Evolutionary conservation across 352 stramenopile species (phyloP), one percentile per base, ranked within the genome.

Genomic region (Phytophthora cactorum): DNA sequence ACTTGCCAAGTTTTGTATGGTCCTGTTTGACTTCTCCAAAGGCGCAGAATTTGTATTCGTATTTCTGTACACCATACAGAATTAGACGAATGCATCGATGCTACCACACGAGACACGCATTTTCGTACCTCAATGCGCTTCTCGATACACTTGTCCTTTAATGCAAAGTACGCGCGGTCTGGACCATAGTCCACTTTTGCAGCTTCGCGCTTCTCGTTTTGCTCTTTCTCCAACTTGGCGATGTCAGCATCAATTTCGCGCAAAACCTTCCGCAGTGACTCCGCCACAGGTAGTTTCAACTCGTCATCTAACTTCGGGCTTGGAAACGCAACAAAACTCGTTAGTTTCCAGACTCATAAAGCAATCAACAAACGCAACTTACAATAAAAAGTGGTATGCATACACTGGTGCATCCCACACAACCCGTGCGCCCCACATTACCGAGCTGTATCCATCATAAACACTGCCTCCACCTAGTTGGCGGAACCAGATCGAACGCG

Each of bases 11-110:
- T 14, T 72, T 91, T 43, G 79, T 93, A 29, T 69, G 68, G 58
- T 95, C 89, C 67, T 98, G 92, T 43, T 89, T 89, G 14, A 94
- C 60, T 29, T 92, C 73, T 17, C 76, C 69, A 77, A 97, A 98
- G 0, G 86, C 72, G 64, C 91, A 97, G 14, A 97, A 77, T 49
- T 94, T 95, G 79, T 97, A 98, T 45, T 70, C 66, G 72, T 98
- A 98, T 76, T 92, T 90, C 77, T 92, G 31, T 12, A 25, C 8
- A 28, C 1, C 55, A 68, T 49, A 61, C 34, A 55, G 1, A 31
- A 53, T 50, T 17, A 67, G n/a, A 15, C 15, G 11, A 51, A 36
- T 15, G 11, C 12, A 52, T 44, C 4, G 28, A 34, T 15, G 28
- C 4, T 34, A 22, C 27, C 28, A 43, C 5, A 61, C 29, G 28